Base-by-base conservation (phyloP, 805 yeast genomes). In the Scheffersomyces ergatensis region DNA sequence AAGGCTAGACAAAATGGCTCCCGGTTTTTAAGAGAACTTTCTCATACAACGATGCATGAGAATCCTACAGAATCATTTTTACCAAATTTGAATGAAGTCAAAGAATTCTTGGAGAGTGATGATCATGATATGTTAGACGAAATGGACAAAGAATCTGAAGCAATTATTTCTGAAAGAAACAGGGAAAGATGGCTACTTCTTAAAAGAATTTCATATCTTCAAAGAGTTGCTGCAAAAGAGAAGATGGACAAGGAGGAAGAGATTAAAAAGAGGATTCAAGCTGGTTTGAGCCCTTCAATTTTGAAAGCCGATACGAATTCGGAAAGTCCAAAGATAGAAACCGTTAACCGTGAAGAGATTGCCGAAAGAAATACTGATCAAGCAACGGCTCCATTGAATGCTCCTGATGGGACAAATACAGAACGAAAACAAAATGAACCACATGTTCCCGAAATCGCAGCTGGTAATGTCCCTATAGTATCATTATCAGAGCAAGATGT, bases 171-270 rank as follows among this genome's bases (percentile, higher is more conserved):
- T 14, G 70, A 62, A 34, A 56, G 76, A 46, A 77, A 79, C 53
- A 65, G 59, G 32, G 83, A 81, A 54, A 76, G 86, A 55, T 83
- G 90, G 89, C 68, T 73, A 32, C 74, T 86, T 70, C 63, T 86
- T 52, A 86, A 85, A 54, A 77, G 85, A 54, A 66, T 86, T 29
- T 75, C 84, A 5, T 86, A 86, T 55, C 60, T 86, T 43, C 89
- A 83, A 51, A 74, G 85, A 50, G 70, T 83, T 17, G 76, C 83
- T 11, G 76, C 81, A 16, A 79, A 77, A 45, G 72, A 70, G 31
- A 65, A 65, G 31, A 53, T 53, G 1, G 67, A 67, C 23, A 57
- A 55, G 23, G 69, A 65, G n/a, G 69, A 57, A 12, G 76, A 74
- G 47, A 43, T 61, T 20, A 50, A 56, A 32, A 68, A 65, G 48